phyloP scores from a whole-genome alignment of 192 early-diverging fungal genomes.

The Gryganskiella cystojenkinii region DNA sequence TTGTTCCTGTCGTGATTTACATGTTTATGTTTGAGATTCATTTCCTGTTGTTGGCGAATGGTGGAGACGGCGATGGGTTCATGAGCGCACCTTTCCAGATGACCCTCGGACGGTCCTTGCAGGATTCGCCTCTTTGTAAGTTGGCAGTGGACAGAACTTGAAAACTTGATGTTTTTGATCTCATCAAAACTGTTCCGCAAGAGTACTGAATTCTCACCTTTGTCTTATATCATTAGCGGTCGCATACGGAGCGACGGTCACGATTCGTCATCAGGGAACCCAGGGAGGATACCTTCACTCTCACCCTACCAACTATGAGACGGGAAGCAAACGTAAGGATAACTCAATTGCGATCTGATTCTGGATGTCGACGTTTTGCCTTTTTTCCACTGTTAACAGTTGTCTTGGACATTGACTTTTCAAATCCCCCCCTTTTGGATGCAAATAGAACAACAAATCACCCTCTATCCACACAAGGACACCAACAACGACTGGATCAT shows the following conservation, averaged over 20 bases:
- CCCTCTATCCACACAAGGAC: constrained; percentile 72
- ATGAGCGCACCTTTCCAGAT: constrained; percentile 92
- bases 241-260: constrained; percentile 68
- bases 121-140: constrained; percentile 54
- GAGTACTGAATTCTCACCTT: constrained; percentile 27
- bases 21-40: constrained; percentile 90
- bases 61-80: constrained; percentile 91
- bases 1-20: constrained; percentile 83
- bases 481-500: constrained; percentile 88
- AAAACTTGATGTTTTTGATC: background rate
- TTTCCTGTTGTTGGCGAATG: constrained; percentile 78
- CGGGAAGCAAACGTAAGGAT: constrained; percentile 30
- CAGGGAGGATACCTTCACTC: constrained; percentile 85
- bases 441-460: constrained; percentile 60
- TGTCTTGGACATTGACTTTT: background rate
- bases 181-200: background rate
- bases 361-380: no score
- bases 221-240: constrained; percentile 59
- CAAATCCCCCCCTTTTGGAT: no score
- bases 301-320: constrained; percentile 69
- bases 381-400: background rate
- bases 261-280: constrained; percentile 75
- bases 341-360: background rate
- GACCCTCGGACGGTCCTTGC: constrained; percentile 75
- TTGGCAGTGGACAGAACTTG: background rate